These are phyloP conservation scores for Iris pallida DNA, from an alignment of 116 monocot species.

Conservation along the genomic window DNA sequence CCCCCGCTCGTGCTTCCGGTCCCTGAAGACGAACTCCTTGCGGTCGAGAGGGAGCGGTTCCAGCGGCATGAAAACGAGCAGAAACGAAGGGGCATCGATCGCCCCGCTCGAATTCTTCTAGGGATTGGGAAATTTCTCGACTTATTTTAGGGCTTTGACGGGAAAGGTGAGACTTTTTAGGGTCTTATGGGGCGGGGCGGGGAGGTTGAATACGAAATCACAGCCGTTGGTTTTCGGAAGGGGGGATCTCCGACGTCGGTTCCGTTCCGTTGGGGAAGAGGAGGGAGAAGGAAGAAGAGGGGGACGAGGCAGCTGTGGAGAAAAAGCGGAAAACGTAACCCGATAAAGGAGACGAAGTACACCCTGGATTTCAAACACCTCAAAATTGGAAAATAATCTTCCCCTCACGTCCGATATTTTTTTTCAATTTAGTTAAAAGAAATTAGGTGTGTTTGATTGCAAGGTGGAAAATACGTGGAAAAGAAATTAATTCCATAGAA, in stretches of 20 bases:
- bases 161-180: neutral
- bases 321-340: constrained; percentile 27
- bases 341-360: constrained; percentile 17
- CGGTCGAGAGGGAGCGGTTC: constrained; percentile 37
- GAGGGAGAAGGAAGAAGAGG: neutral
- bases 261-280: constrained; percentile 2
- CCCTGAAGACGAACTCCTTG: constrained; percentile 26
- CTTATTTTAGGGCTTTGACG: neutral
- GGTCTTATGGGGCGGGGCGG: neutral
- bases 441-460: too few relatives aligned
- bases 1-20: constrained; percentile 28
- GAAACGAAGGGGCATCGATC: constrained; percentile 17
- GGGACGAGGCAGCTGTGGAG: constrained; percentile 1
- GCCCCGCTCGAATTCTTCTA: constrained; percentile 8
- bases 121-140: too few relatives aligned
- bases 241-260: neutral
- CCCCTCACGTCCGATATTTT: constrained; percentile 37
- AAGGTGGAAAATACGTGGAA: too few relatives aligned
- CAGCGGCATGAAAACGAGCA: constrained; percentile 32
- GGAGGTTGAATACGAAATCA: neutral
- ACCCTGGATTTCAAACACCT: constrained; percentile 37
- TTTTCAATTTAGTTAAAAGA: neutral
- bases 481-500: too few relatives aligned
- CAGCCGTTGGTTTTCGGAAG: constrained; percentile 11
- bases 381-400: constrained; percentile 27